Evolutionary conservation across 1,284 basidiomycete species (phyloP).

Genomic region (Sporisorium exsertum): DNA sequence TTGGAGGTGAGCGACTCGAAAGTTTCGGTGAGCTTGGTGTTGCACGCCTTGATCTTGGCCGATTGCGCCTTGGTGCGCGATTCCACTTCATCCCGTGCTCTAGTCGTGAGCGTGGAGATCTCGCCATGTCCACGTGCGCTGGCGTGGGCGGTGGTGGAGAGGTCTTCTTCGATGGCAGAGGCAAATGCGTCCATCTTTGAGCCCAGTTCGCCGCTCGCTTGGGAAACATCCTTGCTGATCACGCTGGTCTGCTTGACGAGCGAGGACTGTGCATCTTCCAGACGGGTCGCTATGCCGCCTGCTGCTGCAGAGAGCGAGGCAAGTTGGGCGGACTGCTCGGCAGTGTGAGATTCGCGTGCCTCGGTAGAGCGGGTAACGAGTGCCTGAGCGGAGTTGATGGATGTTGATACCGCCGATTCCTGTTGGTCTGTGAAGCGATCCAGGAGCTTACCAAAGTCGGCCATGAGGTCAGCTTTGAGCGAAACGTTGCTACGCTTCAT

Average conservation of each 20-base stretch:
- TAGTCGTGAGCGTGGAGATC: conserved; percentile 13
- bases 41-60: conserved; percentile 38
- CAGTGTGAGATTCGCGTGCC: conserved; percentile 19
- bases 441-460: conserved; percentile 79
- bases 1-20: conserved; percentile 18
- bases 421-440: conserved; percentile 78
- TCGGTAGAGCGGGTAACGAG: conserved; percentile 61
- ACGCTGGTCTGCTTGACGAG: conserved; percentile 15
- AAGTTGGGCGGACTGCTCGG: conserved; percentile 9
- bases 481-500: conserved; percentile 78
- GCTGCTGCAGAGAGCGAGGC: conserved; percentile 16
- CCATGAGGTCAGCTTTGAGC: conserved; percentile 79
- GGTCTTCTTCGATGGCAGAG: conserved; percentile 41
- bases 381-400: conserved; percentile 74
- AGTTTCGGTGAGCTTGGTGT: conserved; percentile 38
- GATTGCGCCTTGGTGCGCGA: conserved; percentile 35
- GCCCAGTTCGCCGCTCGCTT: conserved; percentile 34
- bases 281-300: conserved; percentile 18
- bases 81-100: conserved; percentile 26
- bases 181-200: conserved; percentile 44
- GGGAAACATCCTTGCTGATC: conserved; percentile 20
- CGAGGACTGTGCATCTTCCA: conserved; percentile 8
- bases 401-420: conserved; percentile 77
- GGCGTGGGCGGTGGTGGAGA: conserved; percentile 16
- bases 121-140: conserved; percentile 10